Conservation (phyloP, 2,329 filamentous ascomycete genomes). For the Epichloe sylvatica region DNA sequence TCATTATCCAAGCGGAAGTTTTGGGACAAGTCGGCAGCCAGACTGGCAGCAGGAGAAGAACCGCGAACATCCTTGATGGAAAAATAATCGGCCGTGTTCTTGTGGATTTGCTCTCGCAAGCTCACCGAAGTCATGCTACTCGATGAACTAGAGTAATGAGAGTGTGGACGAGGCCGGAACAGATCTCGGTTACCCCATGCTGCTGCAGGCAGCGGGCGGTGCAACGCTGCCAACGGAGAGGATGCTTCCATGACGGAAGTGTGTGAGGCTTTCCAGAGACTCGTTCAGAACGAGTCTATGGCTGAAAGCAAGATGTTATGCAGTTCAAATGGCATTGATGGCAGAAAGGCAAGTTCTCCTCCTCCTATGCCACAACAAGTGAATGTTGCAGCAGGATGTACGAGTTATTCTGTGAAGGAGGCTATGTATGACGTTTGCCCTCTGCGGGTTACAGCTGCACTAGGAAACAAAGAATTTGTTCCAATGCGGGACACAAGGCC, state of each 20-base stretch:
- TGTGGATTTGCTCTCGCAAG: slow-evolving; percentile 60
- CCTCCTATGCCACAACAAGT: slow-evolving; percentile 14
- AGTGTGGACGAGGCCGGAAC: slow-evolving; percentile 35
- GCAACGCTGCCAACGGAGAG: slow-evolving; percentile 87
- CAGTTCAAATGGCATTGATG: not conserved
- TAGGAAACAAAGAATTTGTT: slow-evolving; percentile 1
- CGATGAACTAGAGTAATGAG: slow-evolving; percentile 35
- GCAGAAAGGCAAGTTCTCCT: not conserved
- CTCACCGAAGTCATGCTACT: slow-evolving; percentile 56
- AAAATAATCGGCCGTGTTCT: slow-evolving; percentile 62
- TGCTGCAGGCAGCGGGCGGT: slow-evolving; percentile 49
- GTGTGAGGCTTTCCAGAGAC: slow-evolving; percentile 1
- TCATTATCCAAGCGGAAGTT: slow-evolving; percentile 87
- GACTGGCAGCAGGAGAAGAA: slow-evolving; percentile 78
- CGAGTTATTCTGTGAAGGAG: not conserved
- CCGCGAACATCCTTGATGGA: slow-evolving; percentile 61
- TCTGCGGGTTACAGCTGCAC: not conserved
- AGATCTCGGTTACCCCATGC: slow-evolving; percentile 45
- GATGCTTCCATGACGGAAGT: slow-evolving; percentile 66
- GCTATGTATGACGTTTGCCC: not conserved
- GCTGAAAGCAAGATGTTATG: not conserved
- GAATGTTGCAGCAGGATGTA: slow-evolving; percentile 17
- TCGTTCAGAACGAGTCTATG: slow-evolving; percentile 2
- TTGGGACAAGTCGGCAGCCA: slow-evolving; percentile 88
- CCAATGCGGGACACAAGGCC: not conserved